phyloP scores from a whole-genome alignment of 371 early-diverging fungal genomes.

The Coemansia sp. region DNA sequence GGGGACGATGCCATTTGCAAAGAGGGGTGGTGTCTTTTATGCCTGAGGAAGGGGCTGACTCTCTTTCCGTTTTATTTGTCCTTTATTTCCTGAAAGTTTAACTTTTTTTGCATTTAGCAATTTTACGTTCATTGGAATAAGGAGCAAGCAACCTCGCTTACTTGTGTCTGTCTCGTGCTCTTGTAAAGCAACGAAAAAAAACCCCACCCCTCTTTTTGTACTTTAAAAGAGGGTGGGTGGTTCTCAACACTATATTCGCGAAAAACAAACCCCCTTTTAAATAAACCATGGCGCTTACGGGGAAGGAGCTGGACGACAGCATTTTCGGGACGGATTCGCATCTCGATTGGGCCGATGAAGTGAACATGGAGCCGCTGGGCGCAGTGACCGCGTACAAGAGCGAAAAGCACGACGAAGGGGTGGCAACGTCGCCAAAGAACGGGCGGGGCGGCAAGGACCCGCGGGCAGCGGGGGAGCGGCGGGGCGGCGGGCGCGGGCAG shows the following conservation, averaged over 20 bases:
- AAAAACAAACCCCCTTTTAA: no score
- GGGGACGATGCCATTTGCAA: no score
- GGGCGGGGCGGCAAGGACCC: not conserved
- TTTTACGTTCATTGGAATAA: no score
- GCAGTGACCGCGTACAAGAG: conserved; percentile 5
- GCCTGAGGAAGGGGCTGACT: no score
- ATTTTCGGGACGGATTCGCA: conserved; percentile 38
- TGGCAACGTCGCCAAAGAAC: conserved; percentile 12
- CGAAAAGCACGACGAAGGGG: conserved; percentile 14
- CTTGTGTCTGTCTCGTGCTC: no score
- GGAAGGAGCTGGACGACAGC: conserved; percentile 47
- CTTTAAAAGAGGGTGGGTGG: not conserved
- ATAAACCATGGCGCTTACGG: conserved; percentile 20
- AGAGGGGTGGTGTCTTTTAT: no score
- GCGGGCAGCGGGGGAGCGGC: conserved; percentile 2
- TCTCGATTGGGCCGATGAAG: conserved; percentile 51
- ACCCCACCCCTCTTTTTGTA: no score
- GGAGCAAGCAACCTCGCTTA: no score
- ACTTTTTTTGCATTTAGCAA: no score
- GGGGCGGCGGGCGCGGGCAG: conserved; percentile 11
- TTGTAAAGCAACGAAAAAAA: no score
- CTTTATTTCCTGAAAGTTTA: no score
- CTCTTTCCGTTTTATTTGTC: not conserved
- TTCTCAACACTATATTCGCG: not conserved
- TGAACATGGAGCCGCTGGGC: conserved; percentile 19